Evolutionary conservation across 2,329 filamentous ascomycete genomes (phyloP).

Genomic region (Elsinoe arachidis): DNA sequence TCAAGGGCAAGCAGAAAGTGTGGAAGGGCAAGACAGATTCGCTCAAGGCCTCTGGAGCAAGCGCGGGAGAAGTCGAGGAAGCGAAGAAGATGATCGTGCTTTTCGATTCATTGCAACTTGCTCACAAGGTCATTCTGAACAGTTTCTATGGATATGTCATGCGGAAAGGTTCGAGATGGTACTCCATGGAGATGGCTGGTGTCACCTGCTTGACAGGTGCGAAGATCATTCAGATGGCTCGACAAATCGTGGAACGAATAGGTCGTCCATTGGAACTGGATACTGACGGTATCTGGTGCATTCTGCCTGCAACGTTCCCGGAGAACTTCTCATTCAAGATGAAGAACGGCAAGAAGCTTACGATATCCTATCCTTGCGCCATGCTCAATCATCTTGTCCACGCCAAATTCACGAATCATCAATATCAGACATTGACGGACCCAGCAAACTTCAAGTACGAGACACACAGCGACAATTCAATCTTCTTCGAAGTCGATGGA

Average conservation of each 20-base stretch:
- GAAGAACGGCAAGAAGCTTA: conserved; percentile 90
- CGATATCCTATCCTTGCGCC: conserved; percentile 96
- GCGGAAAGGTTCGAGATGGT: conserved; percentile 97
- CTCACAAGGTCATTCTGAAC: conserved; percentile 98
- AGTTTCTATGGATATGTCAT: conserved; percentile 99
- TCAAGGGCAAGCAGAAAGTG: conserved; percentile 94
- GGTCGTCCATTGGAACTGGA: conserved; percentile 89
- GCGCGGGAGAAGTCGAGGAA: conserved; percentile 69
- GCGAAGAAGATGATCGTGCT: conserved; percentile 98
- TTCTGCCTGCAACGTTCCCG: conserved; percentile 89
- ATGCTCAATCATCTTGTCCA: conserved; percentile 99
- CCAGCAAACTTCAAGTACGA: conserved; percentile 77
- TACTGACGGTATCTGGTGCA: conserved; percentile 99
- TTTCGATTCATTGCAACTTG: conserved; percentile 90
- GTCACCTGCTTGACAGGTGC: conserved; percentile 96
- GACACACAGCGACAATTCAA: conserved; percentile 96
- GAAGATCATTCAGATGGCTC: conserved; percentile 91
- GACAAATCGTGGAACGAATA: conserved; percentile 85
- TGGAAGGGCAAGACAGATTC: conserved; percentile 96
- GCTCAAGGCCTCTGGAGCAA: conserved; percentile 73
- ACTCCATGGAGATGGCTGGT: conserved; percentile 98
- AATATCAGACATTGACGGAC: conserved; percentile 86
- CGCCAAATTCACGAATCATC: conserved; percentile 88
- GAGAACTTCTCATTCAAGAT: conserved; percentile 93
- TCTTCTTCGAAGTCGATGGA: conserved; percentile 98